A percentile compares a stretch with the other conserved stretches of the same genome.
Evolutionary conservation across 1,284 basidiomycete species (phyloP).

Genomic region (Ganoderma sp.): DNA sequence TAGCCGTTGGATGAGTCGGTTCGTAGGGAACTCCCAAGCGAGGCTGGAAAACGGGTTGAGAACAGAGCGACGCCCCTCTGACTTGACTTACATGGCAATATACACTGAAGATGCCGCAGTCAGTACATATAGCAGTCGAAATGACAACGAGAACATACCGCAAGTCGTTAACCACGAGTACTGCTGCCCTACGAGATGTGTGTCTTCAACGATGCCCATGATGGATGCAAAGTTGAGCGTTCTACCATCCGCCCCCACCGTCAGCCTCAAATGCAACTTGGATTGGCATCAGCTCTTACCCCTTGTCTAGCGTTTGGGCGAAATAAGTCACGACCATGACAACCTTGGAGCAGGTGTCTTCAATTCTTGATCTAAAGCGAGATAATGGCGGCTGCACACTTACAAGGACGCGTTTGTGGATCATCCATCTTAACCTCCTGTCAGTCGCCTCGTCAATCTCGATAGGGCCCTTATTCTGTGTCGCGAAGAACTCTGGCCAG

Average conservation of each 20-base stretch:
- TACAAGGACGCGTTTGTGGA: constrained; percentile 57
- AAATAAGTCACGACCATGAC: constrained; percentile 64
- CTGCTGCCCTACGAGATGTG: constrained; percentile 53
- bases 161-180: constrained; percentile 60
- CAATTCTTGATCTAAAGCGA: too few species aligned
- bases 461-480: constrained; percentile 37
- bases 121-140: background rate
- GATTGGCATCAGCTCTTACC: constrained; percentile 34
- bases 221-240: constrained; percentile 62
- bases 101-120: constrained; percentile 7
- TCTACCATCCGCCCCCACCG: constrained; percentile 32
- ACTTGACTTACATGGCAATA: constrained; percentile 12
- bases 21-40: constrained; percentile 57
- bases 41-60: constrained; percentile 38
- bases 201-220: constrained; percentile 58
- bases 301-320: constrained; percentile 58
- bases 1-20: constrained; percentile 53
- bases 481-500: constrained; percentile 49
- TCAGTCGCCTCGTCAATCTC: constrained; percentile 55
- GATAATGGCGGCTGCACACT: background rate
- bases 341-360: background rate
- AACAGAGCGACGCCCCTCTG: background rate
- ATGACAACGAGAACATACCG: constrained; percentile 38
- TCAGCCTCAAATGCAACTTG: background rate
- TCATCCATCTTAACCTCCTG: constrained; percentile 51